Evolutionary conservation across 768 basidiomycete species (phyloP), one percentile per base, ranked within the genome.

Genomic region (Pleurotus platypus): DNA sequence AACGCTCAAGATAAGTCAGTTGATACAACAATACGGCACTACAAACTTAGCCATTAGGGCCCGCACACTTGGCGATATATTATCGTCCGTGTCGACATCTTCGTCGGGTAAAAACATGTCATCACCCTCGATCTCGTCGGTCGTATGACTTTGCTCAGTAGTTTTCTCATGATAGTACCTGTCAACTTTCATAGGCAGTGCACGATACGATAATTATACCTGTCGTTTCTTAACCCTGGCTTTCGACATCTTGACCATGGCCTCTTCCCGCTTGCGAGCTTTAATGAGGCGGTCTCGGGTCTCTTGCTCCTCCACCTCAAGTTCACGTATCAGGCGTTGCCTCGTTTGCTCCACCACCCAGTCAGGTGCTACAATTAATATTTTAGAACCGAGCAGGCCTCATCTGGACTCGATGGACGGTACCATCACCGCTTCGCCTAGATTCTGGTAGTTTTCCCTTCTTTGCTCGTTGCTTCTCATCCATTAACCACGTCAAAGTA

Each of bases 291-390:
- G 77, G 56, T 81, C 78, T 58, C 85, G 83, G 58, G 87, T 84
- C 49, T 85, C 89, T 35, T 68, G 64, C 46, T 91, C 89, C 43
- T 84, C 81, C 0, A 75, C 78, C 61, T 92, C 91, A 46, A 93
- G 73, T 57, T 87, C 85, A 8, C 82, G 74, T 54, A 80, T 73
- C n/a, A 79, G 73, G 20, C 86, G 80, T 55, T 84, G 85, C 49
- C 85, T 67, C 12, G 89, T 85, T 62, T 93, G 90, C 20, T 84
- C 76, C 12, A 85, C 65, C 0, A 95, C 87, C 92, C 92, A 95
- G 49, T 84, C 82, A 5, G 84, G 86, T 27, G 72, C 88, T 85
- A 58, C 54, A 49, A 24, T 18, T 42, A 8, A 58, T 39, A 51
- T 43, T 51, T 49, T 8, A 39, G 48, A 20, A 26, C 35, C 47